These are phyloP conservation scores for Penicillium argentinense DNA, from an alignment of 495 filamentous ascomycete species.

Conservation along the genomic window DNA sequence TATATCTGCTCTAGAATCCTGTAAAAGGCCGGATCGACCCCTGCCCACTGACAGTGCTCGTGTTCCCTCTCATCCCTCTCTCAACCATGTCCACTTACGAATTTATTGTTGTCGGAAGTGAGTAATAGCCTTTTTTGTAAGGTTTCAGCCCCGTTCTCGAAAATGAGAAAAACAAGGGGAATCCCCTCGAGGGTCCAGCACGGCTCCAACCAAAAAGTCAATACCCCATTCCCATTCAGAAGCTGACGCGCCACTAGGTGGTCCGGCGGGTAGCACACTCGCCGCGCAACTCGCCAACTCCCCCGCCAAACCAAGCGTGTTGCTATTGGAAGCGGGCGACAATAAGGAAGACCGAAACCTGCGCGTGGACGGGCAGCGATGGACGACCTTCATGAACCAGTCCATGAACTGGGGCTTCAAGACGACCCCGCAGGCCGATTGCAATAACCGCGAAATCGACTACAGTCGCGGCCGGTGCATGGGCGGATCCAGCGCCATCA, in stretches of 20 bases:
- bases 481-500: slow-evolving; percentile 59
- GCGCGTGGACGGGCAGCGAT: slow-evolving; percentile 51
- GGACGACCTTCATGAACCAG: slow-evolving; percentile 42
- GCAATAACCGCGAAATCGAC: slow-evolving; percentile 46
- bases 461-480: slow-evolving; percentile 57
- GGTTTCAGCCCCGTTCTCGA: neutral
- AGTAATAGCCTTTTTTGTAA: slow-evolving; percentile 17
- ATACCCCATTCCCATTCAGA: slow-evolving; percentile 1
- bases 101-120: slow-evolving; percentile 57
- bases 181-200: neutral
- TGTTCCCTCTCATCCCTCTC: no score
- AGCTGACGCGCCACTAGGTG: slow-evolving; percentile 31
- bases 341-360: slow-evolving; percentile 42
- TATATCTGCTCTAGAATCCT: no score
- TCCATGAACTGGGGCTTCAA: slow-evolving; percentile 57
- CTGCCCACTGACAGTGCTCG: no score
- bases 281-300: slow-evolving; percentile 45
- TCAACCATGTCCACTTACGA: slow-evolving; percentile 30
- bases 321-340: slow-evolving; percentile 56
- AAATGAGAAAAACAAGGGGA: neutral
- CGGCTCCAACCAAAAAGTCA: no score
- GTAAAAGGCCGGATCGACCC: no score
- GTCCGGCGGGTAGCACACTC: slow-evolving; percentile 48
- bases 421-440: slow-evolving; percentile 49
- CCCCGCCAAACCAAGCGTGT: slow-evolving; percentile 40